These are phyloP conservation scores for Albugo candida DNA, from an alignment of 352 stramenopile species.

Conservation along the genomic window DNA sequence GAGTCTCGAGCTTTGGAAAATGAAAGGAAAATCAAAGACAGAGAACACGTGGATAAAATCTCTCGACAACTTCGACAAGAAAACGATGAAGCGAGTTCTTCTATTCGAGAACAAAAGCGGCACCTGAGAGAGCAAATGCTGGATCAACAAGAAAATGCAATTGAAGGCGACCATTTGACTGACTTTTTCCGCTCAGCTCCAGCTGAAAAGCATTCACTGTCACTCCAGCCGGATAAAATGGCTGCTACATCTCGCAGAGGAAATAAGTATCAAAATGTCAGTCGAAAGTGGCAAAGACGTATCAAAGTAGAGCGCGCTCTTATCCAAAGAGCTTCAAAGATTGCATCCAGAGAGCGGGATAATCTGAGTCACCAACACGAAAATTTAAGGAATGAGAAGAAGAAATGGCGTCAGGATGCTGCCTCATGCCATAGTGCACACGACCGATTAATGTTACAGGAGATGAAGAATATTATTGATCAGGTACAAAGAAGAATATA, in stretches of 20 bases:
- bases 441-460: conserved; percentile 3
- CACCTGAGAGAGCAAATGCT: not conserved
- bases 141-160: conserved; percentile 11
- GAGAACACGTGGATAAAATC: not conserved
- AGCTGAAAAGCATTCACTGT: too few species aligned
- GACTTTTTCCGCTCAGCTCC: too few species aligned
- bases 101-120: conserved; percentile 6
- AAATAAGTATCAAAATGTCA: too few species aligned
- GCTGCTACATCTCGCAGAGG: too few species aligned
- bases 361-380: conserved; percentile 28
- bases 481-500: conserved; percentile 13
- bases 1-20: not conserved
- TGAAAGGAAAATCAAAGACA: not conserved
- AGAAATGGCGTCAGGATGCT: conserved; percentile 24
- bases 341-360: conserved; percentile 26
- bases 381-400: conserved; percentile 28
- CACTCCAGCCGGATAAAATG: too few species aligned
- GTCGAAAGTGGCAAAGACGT: conserved; percentile 3
- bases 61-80: not conserved
- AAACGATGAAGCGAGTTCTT: not conserved
- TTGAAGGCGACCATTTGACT: conserved; percentile 5
- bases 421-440: not conserved
- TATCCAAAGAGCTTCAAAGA: conserved; percentile 18
- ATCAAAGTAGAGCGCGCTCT: conserved; percentile 24
- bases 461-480: conserved; percentile 49